phyloP scores from a whole-genome alignment of 2,329 filamentous ascomycete species.

The Talaromyces sp. region DNA sequence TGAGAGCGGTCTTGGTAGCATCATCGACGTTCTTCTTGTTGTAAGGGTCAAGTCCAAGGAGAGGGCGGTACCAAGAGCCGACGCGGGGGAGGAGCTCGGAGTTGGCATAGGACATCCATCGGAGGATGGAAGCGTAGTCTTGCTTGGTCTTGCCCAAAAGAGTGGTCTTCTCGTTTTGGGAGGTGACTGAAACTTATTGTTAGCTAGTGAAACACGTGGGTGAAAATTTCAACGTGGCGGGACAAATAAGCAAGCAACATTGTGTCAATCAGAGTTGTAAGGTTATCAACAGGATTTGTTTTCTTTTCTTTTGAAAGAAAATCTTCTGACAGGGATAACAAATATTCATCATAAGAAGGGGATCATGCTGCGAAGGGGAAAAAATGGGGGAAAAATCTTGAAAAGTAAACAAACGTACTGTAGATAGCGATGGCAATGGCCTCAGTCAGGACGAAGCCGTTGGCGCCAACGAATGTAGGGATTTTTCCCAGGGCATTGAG shows the following conservation, averaged over 20 bases:
- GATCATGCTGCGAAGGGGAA: slow-evolving; percentile 10
- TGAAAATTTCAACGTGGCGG: slow-evolving; percentile 2
- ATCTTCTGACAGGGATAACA: slow-evolving; percentile 98
- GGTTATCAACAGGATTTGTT: slow-evolving; percentile 66
- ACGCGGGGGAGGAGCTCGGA: slow-evolving; percentile 69
- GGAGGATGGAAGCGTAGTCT: slow-evolving; percentile 97
- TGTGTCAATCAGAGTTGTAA: slow-evolving; percentile 56
- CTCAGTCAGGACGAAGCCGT: slow-evolving; percentile 87
- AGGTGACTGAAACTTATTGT: slow-evolving; percentile 63
- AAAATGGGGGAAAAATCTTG: slow-evolving; percentile 17
- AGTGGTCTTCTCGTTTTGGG: slow-evolving; percentile 99
- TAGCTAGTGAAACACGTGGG: slow-evolving; percentile 18
- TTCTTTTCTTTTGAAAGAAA: not conserved
- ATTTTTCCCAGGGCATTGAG: slow-evolving; percentile 84
- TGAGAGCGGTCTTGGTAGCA: slow-evolving; percentile 60
- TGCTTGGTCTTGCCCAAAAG: slow-evolving; percentile 99
- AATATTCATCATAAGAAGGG: slow-evolving; percentile 60
- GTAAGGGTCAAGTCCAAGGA: slow-evolving; percentile 76
- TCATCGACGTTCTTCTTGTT: slow-evolving; percentile 98
- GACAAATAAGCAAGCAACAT: slow-evolving; percentile 5
- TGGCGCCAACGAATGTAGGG: slow-evolving; percentile 84
- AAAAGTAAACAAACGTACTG: slow-evolving; percentile 60
- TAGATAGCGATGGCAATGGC: slow-evolving; percentile 94
- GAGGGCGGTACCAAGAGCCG: slow-evolving; percentile 77
- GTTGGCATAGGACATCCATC: slow-evolving; percentile 98